phyloP scores from a whole-genome alignment of 352 stramenopile genomes.

The Blastocystis sp. region DNA sequence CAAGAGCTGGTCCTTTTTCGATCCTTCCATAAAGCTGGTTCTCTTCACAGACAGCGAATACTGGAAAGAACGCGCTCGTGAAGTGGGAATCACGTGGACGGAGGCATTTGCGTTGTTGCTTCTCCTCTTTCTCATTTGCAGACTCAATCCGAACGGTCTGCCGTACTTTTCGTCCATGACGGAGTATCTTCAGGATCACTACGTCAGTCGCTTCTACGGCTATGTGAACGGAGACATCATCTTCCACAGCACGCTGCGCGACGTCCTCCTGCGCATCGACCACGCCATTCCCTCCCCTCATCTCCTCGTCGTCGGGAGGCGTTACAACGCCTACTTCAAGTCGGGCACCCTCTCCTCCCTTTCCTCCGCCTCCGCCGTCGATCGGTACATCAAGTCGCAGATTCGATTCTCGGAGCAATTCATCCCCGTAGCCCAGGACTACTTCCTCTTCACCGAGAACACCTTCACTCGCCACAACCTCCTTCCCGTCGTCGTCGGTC shows the following conservation, averaged over 20 bases:
- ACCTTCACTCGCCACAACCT: background rate
- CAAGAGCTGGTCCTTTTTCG: slow-evolving; percentile 21
- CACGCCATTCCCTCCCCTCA: background rate
- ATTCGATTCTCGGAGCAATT: slow-evolving; percentile 9
- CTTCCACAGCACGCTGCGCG: background rate
- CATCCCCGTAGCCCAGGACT: slow-evolving; percentile 40
- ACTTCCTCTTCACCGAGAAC: slow-evolving; percentile 15
- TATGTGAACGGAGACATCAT: slow-evolving; percentile 28
- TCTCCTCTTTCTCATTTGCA: background rate
- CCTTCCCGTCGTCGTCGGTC: slow-evolving; percentile 2
- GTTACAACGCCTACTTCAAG: background rate
- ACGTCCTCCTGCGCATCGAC: background rate
- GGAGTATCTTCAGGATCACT: slow-evolving; percentile 20
- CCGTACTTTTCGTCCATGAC: slow-evolving; percentile 17
- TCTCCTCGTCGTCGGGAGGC: background rate
- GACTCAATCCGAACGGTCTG: slow-evolving; percentile 2
- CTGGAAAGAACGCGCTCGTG: slow-evolving; percentile 21
- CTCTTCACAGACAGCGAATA: slow-evolving; percentile 33
- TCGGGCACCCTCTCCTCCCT: background rate
- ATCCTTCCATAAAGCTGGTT: background rate
- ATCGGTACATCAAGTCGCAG: background rate
- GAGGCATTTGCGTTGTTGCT: background rate
- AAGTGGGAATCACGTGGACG: background rate
- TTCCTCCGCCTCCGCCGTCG: background rate
- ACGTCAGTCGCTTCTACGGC: slow-evolving; percentile 8